Base-by-base conservation (phyloP, 495 filamentous ascomycete species). In the Antarctomyces pellizariae region DNA sequence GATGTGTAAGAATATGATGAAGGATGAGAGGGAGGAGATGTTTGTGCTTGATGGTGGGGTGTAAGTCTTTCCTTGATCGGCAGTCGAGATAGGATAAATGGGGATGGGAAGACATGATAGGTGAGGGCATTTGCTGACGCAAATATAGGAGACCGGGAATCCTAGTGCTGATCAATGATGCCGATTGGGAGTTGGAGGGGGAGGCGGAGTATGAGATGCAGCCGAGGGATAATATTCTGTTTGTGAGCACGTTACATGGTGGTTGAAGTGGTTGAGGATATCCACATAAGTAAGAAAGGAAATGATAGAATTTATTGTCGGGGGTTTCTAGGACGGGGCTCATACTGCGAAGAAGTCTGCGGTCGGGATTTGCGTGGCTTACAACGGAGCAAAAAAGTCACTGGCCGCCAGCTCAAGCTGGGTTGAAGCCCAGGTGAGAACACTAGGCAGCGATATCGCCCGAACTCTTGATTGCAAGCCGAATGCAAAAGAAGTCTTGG, bases 181-280 rank as follows among this genome's bases (percentile, higher is more conserved):
- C 76, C 22, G 86, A 99, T 44, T 99, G 86, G 86, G 83, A 93
- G 50, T 64, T 99, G 8, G 89, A 95, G 49, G 86, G 83, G 5
- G 83, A 93, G 48, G 80, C 82, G 36, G 60, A 58, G 30, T 95
- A 92, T 46, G 70, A 79, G 42, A 54, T 95, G 29, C 68, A 83
- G 48, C 43, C 54, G 13, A 59, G 66, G 13, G 86, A 99, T 50
- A 83, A 75, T 39, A 75, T 99, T 42, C 54, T 93, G 26, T 99
- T 99, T 48, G 83, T 99, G 26, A 91, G 80, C 28, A 99, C 86
- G n/a, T 57, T 99, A 16, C 86, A 99, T 47, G 86, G 86, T 15
- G 86, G 86, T 31, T 90, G 31, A 37, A 7, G 10, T 10, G 17
- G 28, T n/a, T n/a, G n/a, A n/a, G n/a, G n/a, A n/a, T n/a, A n/a